These are phyloP conservation scores for Penicillium brevicompactum DNA, from an alignment of 2,329 filamentous ascomycete species.

Conservation along the genomic window DNA sequence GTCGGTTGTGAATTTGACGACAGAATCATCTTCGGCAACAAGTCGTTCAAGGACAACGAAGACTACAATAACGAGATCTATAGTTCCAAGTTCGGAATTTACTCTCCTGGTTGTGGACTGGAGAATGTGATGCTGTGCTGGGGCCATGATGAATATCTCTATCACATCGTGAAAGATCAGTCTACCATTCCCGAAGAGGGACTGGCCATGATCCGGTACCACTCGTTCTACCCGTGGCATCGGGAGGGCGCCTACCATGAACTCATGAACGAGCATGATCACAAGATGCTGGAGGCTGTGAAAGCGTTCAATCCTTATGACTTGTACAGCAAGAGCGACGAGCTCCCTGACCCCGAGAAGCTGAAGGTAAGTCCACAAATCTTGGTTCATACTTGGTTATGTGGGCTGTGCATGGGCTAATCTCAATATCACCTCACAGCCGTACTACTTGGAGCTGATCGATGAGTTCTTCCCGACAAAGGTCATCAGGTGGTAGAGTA, in stretches of 20 bases:
- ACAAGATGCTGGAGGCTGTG: constrained; percentile 77
- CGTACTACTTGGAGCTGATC: not conserved
- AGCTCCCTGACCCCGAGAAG: constrained; percentile 72
- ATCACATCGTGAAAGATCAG: constrained; percentile 84
- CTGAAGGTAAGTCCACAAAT: constrained; percentile 56
- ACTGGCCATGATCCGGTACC: constrained; percentile 90
- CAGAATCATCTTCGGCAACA: constrained; percentile 77
- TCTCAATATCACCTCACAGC: not conserved
- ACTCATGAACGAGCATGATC: constrained; percentile 82
- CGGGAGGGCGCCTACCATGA: constrained; percentile 75
- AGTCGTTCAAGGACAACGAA: constrained; percentile 72
- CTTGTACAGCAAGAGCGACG: constrained; percentile 88
- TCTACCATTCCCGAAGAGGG: constrained; percentile 76
- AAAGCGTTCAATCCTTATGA: constrained; percentile 90
- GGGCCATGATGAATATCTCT: constrained; percentile 63
- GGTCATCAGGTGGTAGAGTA: not conserved
- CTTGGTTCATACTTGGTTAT: not conserved
- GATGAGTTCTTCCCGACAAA: not conserved
- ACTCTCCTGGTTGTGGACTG: constrained; percentile 74
- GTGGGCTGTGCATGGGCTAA: not conserved
- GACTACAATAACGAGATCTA: constrained; percentile 74
- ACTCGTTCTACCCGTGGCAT: constrained; percentile 94
- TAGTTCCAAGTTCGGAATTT: constrained; percentile 76
- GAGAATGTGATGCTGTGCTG: constrained; percentile 88
- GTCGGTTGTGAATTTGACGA: constrained; percentile 58